Evolutionary conservation across 2,329 filamentous ascomycete species (phyloP).

Genomic region (Epichloe bromicola): DNA sequence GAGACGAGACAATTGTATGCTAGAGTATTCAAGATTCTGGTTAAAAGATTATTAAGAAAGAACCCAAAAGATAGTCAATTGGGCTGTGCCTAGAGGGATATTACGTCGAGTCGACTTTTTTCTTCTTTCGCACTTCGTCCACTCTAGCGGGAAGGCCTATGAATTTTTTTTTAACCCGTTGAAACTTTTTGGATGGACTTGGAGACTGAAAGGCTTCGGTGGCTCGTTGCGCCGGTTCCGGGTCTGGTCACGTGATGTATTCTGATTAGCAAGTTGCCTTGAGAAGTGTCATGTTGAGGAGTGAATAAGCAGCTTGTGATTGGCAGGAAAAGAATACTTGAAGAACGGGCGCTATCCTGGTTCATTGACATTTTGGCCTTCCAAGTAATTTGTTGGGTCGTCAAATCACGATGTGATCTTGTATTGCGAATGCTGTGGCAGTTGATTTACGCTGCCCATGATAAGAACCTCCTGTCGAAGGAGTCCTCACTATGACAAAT

Average conservation of each 20-base stretch:
- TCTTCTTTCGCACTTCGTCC: neutral
- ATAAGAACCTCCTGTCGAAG: neutral
- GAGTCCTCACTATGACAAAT: slow-evolving; percentile 7
- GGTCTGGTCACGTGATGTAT: slow-evolving; percentile 6
- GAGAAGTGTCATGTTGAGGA: neutral
- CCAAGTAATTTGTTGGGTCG: no score
- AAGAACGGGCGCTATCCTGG: neutral
- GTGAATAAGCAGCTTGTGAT: neutral
- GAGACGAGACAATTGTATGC: neutral
- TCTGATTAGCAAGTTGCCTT: neutral
- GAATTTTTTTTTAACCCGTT: slow-evolving; percentile 19
- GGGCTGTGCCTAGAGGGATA: slow-evolving; percentile 2
- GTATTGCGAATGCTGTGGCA: neutral
- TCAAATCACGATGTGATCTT: no score
- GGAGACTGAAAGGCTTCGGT: slow-evolving; percentile 12
- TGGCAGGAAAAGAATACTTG: neutral
- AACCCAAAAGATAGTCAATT: slow-evolving; percentile 9
- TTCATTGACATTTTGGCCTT: neutral
- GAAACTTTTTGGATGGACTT: slow-evolving; percentile 20
- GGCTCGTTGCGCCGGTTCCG: slow-evolving; percentile 20
- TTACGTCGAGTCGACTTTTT: neutral
- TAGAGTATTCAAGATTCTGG: neutral
- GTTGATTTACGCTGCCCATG: neutral
- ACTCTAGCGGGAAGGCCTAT: slow-evolving; percentile 12
- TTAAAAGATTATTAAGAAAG: neutral